Conservation (phyloP, 805 yeast species). For the Candida ovalis region DNA sequence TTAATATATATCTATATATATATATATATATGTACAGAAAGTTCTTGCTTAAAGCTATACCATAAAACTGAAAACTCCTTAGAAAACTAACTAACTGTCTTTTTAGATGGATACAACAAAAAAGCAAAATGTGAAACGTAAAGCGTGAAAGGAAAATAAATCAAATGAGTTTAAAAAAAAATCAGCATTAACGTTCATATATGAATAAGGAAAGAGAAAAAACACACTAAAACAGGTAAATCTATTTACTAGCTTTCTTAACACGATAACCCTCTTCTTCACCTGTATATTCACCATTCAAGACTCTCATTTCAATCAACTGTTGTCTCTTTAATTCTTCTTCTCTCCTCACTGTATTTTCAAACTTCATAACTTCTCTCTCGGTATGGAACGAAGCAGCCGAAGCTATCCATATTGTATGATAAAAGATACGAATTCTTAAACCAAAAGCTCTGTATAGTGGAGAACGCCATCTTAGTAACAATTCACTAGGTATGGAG, state of each 20-base stretch:
- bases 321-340: conserved; percentile 30
- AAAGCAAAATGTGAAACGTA: no score
- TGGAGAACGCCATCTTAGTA: conserved; percentile 36
- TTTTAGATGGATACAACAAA: no score
- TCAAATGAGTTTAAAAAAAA: no score
- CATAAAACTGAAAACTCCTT: no score
- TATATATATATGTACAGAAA: no score
- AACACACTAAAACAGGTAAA: background rate
- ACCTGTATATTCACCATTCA: conserved; percentile 29
- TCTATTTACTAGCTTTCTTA: background rate
- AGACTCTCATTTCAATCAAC: conserved; percentile 31
- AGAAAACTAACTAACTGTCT: no score
- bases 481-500: conserved; percentile 34
- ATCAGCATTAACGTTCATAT: background rate
- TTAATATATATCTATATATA: no score
- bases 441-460: conserved; percentile 34
- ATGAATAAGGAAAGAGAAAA: background rate
- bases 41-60: no score
- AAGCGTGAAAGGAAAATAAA: no score
- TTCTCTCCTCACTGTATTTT: conserved; percentile 27
- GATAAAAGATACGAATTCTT: conserved; percentile 34
- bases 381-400: conserved; percentile 35
- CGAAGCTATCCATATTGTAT: conserved; percentile 35
- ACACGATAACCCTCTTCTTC: conserved; percentile 24
- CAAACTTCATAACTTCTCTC: conserved; percentile 32